Conservation (phyloP, 768 basidiomycete genomes). For the Tylopilus intermedius region DNA sequence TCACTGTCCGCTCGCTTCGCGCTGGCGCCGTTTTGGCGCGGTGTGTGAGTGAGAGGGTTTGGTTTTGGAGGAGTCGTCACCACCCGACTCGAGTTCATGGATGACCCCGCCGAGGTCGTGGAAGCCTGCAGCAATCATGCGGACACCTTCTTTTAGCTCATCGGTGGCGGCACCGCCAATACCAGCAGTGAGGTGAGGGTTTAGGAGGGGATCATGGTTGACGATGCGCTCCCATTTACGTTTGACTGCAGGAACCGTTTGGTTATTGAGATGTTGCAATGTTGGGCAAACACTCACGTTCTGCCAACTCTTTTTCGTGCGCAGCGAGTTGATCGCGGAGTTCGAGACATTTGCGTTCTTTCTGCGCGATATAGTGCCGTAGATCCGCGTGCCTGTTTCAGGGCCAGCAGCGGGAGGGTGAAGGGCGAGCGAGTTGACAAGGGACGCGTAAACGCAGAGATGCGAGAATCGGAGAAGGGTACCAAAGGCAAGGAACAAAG, state of each 20-base stretch:
- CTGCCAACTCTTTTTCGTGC: slow-evolving; percentile 69
- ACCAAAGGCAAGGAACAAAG: background rate
- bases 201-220: slow-evolving; percentile 30
- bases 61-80: background rate
- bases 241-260: slow-evolving; percentile 47
- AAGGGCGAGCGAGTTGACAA: background rate
- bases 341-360: slow-evolving; percentile 80
- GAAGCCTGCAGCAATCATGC: slow-evolving; percentile 50
- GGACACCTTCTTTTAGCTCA: slow-evolving; percentile 61
- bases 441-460: background rate
- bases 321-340: slow-evolving; percentile 65
- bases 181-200: background rate
- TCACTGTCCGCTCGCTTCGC: slow-evolving; percentile 23
- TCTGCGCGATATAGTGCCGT: slow-evolving; percentile 80
- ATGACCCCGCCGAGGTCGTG: slow-evolving; percentile 28
- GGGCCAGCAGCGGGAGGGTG: background rate
- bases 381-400: slow-evolving; percentile 66
- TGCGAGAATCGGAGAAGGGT: background rate
- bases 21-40: slow-evolving; percentile 16
- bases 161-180: slow-evolving; percentile 36
- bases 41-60: background rate
- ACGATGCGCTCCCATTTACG: slow-evolving; percentile 82
- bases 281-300: slow-evolving; percentile 38
- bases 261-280: background rate
- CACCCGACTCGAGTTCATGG: slow-evolving; percentile 3